phyloP scores from a whole-genome alignment of 2,329 filamentous ascomycete species.

The Bipolaris bicolor region DNA sequence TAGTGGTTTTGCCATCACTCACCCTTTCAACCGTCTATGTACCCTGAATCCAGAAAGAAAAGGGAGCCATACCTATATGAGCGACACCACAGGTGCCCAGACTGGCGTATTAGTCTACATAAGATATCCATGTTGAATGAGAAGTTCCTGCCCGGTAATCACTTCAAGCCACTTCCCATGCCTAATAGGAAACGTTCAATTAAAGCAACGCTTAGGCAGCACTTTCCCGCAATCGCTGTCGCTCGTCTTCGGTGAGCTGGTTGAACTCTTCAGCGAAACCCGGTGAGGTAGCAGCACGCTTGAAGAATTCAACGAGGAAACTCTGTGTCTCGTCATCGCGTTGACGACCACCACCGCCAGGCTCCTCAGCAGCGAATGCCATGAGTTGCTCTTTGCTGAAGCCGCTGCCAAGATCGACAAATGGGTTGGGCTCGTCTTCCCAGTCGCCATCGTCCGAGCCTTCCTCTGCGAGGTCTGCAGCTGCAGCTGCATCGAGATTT shows the following conservation, averaged over 20 bases:
- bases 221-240: constrained; percentile 56
- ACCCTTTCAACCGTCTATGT: too few species aligned
- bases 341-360: constrained; percentile 60
- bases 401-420: constrained; percentile 71
- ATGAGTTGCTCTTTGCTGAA: constrained; percentile 72
- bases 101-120: too few species aligned
- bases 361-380: constrained; percentile 68
- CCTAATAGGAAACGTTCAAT: background rate
- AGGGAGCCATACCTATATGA: too few species aligned
- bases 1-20: too few species aligned
- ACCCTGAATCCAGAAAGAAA: too few species aligned
- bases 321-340: constrained; percentile 89
- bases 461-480: constrained; percentile 69
- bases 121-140: background rate
- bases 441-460: constrained; percentile 69
- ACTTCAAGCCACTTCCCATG: background rate
- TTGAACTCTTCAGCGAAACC: constrained; percentile 63
- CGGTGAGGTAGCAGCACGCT: constrained; percentile 58
- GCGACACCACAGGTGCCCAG: too few species aligned
- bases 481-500: constrained; percentile 63
- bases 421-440: constrained; percentile 80
- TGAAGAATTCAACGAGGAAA: constrained; percentile 84
- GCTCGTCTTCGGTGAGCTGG: constrained; percentile 61
- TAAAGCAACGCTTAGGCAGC: constrained; percentile 22
- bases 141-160: too few species aligned